Evolutionary conservation across 2,329 filamentous ascomycete species (phyloP).

Genomic region (Paraphaeosphaeria minitans): DNA sequence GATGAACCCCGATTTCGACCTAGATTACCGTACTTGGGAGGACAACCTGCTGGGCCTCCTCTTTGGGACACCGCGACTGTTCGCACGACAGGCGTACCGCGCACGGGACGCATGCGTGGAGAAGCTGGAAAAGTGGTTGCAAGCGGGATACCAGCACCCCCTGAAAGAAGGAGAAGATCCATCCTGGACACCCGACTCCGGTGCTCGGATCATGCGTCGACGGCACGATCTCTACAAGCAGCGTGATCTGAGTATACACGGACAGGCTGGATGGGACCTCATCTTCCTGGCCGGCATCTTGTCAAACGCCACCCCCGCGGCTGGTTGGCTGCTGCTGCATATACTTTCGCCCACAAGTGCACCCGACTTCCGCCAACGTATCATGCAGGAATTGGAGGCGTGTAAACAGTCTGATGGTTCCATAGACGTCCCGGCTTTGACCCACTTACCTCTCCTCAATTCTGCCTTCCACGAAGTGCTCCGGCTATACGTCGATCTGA

Average conservation of each 20-base stretch:
- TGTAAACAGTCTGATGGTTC: background rate
- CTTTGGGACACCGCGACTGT: slow-evolving; percentile 1
- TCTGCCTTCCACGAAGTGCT: slow-evolving; percentile 2
- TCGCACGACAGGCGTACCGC: background rate
- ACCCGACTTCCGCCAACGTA: background rate
- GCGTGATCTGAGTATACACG: background rate
- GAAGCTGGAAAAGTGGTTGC: background rate
- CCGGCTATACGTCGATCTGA: slow-evolving; percentile 1
- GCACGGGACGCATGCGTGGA: slow-evolving; percentile 3
- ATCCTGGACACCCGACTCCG: background rate
- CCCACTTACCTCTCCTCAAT: background rate
- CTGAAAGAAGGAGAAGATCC: background rate
- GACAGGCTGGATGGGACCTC: slow-evolving; percentile 4
- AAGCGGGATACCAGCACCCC: background rate
- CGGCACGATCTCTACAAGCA: background rate
- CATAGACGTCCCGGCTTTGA: background rate
- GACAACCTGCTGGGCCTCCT: background rate
- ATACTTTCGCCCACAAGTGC: background rate
- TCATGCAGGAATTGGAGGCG: slow-evolving; percentile 2
- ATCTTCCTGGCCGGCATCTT: slow-evolving; percentile 1
- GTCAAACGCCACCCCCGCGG: background rate
- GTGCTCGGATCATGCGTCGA: background rate
- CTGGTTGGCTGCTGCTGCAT: slow-evolving; percentile 1
- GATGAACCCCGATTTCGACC: slow-evolving; percentile 3
- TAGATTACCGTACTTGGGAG: background rate